Base-by-base conservation (phyloP, 257 asterid species). In the Plectranthus barbatus region DNA sequence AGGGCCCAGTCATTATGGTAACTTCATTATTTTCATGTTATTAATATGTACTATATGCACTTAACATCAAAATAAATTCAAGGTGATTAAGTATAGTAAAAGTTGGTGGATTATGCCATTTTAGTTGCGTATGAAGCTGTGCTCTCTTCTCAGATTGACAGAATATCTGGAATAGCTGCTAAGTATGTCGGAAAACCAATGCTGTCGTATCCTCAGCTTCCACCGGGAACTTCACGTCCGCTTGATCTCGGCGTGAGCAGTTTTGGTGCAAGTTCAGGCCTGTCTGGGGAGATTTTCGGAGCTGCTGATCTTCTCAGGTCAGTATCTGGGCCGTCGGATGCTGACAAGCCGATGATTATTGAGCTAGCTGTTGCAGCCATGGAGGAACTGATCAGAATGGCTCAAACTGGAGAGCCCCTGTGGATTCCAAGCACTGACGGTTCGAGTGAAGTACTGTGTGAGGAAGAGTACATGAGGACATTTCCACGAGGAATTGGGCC, bases 401-500 rank as follows among this genome's bases (percentile, higher is more conserved):
- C 89, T 12, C 83, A 85, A 59, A 48, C 75, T 21, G 82, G 86
- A 13, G 89, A 85, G 29, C 93, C 93, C 1, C 52, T 85, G 57
- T 85, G 93, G 93, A 50, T 70, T 44, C 73, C 78, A 0, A 71
- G 79, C 69, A 34, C 69, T 19, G 82, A 74, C 1, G 74, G 14
- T 49, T 56, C 74, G 0, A 37, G 31, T 1, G 93, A 80, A 79
- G 53, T 67, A 0, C 15, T 91, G 60, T 69, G 71, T 20, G 95
- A 86, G 34, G 95, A 88, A 4, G 96, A 91, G 79, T 91, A 91
- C 7, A 19, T 78, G 7, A 50, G 88, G 62, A 68, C 80, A 2
- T 86, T 91, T 60, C 91, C 96, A 41, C 80, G 94, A 21, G 96
- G 98, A 11, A 86, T 91, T 5, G 98, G 95, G 54, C 96, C 95